phyloP scores from a whole-genome alignment of 2,329 filamentous ascomycete genomes.

The Pseudofabraea citricarpa region DNA sequence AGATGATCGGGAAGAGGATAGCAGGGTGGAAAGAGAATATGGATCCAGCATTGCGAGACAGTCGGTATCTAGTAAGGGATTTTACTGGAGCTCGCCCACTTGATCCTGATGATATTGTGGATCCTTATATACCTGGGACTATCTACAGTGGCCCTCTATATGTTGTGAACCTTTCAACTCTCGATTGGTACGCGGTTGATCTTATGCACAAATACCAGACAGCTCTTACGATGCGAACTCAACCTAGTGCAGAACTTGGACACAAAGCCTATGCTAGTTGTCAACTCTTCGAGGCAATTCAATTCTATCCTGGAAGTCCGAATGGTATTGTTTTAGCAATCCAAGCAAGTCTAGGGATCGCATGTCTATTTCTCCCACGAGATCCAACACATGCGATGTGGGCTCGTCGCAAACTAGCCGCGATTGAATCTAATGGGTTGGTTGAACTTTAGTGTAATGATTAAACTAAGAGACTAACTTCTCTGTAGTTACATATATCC shows the following conservation, averaged over 20 bases:
- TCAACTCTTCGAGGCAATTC: slow-evolving; percentile 74
- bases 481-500: slow-evolving; percentile 76
- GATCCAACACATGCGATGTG: slow-evolving; percentile 71
- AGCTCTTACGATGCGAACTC: slow-evolving; percentile 44
- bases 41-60: slow-evolving; percentile 56
- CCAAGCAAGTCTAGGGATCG: slow-evolving; percentile 72
- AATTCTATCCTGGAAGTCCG: slow-evolving; percentile 65
- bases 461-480: slow-evolving; percentile 5
- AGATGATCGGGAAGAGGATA: slow-evolving; percentile 43
- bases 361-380: slow-evolving; percentile 73
- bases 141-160: slow-evolving; percentile 69
- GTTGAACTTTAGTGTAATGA: slow-evolving; percentile 26
- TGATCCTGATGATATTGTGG: slow-evolving; percentile 62
- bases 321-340: slow-evolving; percentile 67
- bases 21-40: slow-evolving; percentile 49
- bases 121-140: slow-evolving; percentile 66
- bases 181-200: slow-evolving; percentile 74
- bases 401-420: slow-evolving; percentile 73
- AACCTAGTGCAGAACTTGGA: slow-evolving; percentile 48
- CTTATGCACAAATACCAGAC: slow-evolving; percentile 79
- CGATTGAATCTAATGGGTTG: slow-evolving; percentile 75
- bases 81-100: slow-evolving; percentile 50
- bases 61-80: slow-evolving; percentile 56
- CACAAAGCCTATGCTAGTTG: slow-evolving; percentile 65
- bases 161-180: slow-evolving; percentile 66